Conservation (phyloP, 202 grass and related monocot species). For the Musa balbisiana region DNA sequence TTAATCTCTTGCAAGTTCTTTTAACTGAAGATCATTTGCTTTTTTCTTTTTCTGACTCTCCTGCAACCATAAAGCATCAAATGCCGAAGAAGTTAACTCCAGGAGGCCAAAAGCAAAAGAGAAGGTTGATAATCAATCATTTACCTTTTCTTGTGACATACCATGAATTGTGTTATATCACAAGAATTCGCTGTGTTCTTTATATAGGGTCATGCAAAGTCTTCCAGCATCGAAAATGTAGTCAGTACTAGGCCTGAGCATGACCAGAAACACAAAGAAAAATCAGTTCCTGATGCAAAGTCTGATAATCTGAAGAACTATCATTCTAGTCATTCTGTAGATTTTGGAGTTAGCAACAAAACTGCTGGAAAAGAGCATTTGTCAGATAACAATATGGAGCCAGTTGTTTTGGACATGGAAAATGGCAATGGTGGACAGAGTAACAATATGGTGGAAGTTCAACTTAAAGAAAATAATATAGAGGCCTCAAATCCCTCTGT, state of each 20-base stretch:
- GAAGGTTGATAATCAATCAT: neutral
- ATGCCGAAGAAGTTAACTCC: constrained; percentile 45
- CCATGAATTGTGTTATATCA: neutral
- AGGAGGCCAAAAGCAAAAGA: constrained; percentile 53
- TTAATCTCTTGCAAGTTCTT: neutral
- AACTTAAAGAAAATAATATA: constrained; percentile 28
- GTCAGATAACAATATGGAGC: constrained; percentile 27
- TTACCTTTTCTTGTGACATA: neutral
- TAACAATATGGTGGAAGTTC: constrained; percentile 38
- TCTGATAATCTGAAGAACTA: constrained; percentile 49
- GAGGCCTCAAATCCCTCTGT: constrained; percentile 31
- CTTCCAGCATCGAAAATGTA: constrained; percentile 33
- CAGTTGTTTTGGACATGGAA: constrained; percentile 24
- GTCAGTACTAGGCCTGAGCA: constrained; percentile 31
- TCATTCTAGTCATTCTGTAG: constrained; percentile 27
- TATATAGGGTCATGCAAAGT: constrained; percentile 29
- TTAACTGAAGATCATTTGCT: neutral
- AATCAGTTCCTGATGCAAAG: constrained; percentile 37
- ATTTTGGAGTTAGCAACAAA: constrained; percentile 21
- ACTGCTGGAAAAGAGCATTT: constrained; percentile 24
- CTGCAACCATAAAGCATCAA: constrained; percentile 38
- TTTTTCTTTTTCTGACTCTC: constrained; percentile 1
- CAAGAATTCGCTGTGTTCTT: neutral
- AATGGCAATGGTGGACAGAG: constrained; percentile 29
- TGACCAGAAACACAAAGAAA: constrained; percentile 51